Percentiles rank a stretch among this genome's conserved stretches.
Conservation (phyloP, 176 grass and related monocot genomes). For the Puya raimondii region DNA sequence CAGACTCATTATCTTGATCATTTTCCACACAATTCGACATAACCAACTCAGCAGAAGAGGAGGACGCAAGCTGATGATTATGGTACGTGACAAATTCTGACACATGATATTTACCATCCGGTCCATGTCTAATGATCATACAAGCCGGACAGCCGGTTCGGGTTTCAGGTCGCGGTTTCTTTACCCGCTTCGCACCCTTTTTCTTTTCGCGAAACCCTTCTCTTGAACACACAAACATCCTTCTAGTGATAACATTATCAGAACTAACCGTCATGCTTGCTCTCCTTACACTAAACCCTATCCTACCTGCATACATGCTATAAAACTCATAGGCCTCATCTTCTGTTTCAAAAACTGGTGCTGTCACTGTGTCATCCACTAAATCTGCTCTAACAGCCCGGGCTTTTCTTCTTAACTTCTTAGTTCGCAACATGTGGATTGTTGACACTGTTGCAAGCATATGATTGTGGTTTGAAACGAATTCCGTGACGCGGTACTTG, state of each 20-base stretch:
- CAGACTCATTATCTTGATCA: slow-evolving; percentile 35
- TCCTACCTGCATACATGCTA: slow-evolving; percentile 69
- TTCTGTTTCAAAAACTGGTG: slow-evolving; percentile 76
- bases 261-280: slow-evolving; percentile 81
- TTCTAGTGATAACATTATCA: slow-evolving; percentile 79
- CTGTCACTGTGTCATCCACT: slow-evolving; percentile 55
- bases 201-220: slow-evolving; percentile 95
- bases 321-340: slow-evolving; percentile 94
- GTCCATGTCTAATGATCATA: slow-evolving; percentile 67
- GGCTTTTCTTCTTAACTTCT: slow-evolving; percentile 71
- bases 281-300: slow-evolving; percentile 80
- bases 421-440: slow-evolving; percentile 63
- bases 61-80: slow-evolving; percentile 64
- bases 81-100: slow-evolving; percentile 83
- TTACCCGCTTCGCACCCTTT: slow-evolving; percentile 72
- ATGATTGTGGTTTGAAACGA: slow-evolving; percentile 72
- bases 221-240: slow-evolving; percentile 97
- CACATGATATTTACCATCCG: slow-evolving; percentile 67
- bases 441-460: slow-evolving; percentile 53
- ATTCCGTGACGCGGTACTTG: slow-evolving; percentile 84
- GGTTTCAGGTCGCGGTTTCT: slow-evolving; percentile 81
- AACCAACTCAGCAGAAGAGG: slow-evolving; percentile 45
- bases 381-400: slow-evolving; percentile 73
- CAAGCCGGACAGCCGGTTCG: slow-evolving; percentile 86
- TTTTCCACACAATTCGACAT: slow-evolving; percentile 38